Conservation (phyloP, 768 basidiomycete genomes). For the Sistotremastrum niveocremeum region DNA sequence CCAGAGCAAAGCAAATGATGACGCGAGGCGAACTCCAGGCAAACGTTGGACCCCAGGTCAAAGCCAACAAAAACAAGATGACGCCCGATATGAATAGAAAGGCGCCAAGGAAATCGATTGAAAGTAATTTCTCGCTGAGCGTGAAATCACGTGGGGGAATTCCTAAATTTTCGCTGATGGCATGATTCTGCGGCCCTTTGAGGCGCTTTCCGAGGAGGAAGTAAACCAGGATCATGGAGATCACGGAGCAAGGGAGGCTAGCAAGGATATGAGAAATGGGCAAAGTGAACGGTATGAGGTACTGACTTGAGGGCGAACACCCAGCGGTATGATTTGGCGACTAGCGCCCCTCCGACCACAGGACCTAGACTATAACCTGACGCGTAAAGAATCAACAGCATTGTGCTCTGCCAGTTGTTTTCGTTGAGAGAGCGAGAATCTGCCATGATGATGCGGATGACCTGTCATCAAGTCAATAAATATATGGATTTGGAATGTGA, state of each 20-base stretch:
- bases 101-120: slow-evolving; percentile 12
- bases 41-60: slow-evolving; percentile 11
- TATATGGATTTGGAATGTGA: too few species aligned
- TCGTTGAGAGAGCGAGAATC: slow-evolving; percentile 9
- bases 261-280: neutral
- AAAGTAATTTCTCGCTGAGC: slow-evolving; percentile 5
- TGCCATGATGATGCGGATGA: slow-evolving; percentile 12
- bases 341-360: slow-evolving; percentile 11
- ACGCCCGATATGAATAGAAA: slow-evolving; percentile 10
- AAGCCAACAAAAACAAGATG: slow-evolving; percentile 11
- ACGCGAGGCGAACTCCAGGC: slow-evolving; percentile 10
- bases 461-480: neutral
- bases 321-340: slow-evolving; percentile 9
- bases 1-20: slow-evolving; percentile 20
- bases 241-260: slow-evolving; percentile 8
- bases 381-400: slow-evolving; percentile 10
- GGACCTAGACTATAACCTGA: slow-evolving; percentile 11
- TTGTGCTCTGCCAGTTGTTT: slow-evolving; percentile 8
- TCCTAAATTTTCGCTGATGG: neutral
- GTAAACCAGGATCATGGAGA: slow-evolving; percentile 8
- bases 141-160: neutral
- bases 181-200: slow-evolving; percentile 2
- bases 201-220: slow-evolving; percentile 7
- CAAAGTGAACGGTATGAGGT: too few species aligned
- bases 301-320: slow-evolving; percentile 15